Conservation (phyloP, 306 rosid genomes). For the Vigna reflexopilosa region DNA sequence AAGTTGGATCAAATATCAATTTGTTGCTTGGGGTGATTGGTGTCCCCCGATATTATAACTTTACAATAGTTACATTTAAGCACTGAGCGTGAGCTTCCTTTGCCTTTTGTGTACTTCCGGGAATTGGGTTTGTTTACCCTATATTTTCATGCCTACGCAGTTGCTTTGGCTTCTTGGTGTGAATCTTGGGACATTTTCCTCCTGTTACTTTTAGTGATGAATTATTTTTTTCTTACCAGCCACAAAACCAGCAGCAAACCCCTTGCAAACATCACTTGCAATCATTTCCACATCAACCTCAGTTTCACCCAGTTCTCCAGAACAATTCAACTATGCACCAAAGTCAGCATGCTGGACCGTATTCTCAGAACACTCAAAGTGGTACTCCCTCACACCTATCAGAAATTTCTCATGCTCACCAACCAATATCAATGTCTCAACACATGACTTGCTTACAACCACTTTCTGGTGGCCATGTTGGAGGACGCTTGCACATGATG, state of each 20-base stretch:
- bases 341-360: slow-evolving; percentile 71
- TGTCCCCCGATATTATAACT: slow-evolving; percentile 5
- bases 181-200: slow-evolving; percentile 14
- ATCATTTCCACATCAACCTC: slow-evolving; percentile 76
- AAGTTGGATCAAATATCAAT: slow-evolving; percentile 32
- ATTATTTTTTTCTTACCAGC: slow-evolving; percentile 45
- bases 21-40: slow-evolving; percentile 21
- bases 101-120: background rate
- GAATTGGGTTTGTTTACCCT: slow-evolving; percentile 17
- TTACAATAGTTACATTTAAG: slow-evolving; percentile 16
- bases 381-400: slow-evolving; percentile 75
- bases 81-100: background rate
- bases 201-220: background rate
- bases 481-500: slow-evolving; percentile 88
- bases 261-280: slow-evolving; percentile 78
- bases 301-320: slow-evolving; percentile 84
- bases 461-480: slow-evolving; percentile 71
- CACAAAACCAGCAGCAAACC: slow-evolving; percentile 76
- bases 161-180: slow-evolving; percentile 31
- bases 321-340: slow-evolving; percentile 78
- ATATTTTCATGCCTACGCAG: background rate
- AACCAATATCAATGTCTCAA: slow-evolving; percentile 77
- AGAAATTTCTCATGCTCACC: slow-evolving; percentile 86
- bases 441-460: slow-evolving; percentile 85
- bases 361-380: slow-evolving; percentile 81